A percentile compares a stretch with the other conserved stretches of the same genome.
phyloP scores from a whole-genome alignment of 2,329 filamentous ascomycete species.

The Sporothrix brunneoviolacea region DNA sequence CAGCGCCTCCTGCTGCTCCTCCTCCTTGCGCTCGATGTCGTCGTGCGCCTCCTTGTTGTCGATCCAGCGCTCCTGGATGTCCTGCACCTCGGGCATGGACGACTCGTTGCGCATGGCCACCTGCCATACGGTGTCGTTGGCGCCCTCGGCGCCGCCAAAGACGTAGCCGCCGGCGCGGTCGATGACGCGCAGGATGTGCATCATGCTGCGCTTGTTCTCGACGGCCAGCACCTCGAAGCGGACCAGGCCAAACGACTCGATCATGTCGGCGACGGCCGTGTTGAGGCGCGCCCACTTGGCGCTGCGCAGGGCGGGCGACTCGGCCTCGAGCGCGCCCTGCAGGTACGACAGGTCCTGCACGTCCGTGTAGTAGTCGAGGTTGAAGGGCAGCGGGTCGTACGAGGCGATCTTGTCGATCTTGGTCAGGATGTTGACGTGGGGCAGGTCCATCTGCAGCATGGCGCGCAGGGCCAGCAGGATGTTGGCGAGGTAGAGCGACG shows the following conservation, averaged over 20 bases:
- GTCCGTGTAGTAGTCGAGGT: constrained; percentile 95
- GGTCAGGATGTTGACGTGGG: constrained; percentile 90
- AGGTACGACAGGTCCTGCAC: constrained; percentile 88
- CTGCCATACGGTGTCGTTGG: constrained; percentile 96
- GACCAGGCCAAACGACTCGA: constrained; percentile 85
- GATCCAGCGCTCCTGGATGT: constrained; percentile 94
- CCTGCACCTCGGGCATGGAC: constrained; percentile 70
- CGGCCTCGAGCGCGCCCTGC: constrained; percentile 69
- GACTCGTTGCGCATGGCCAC: constrained; percentile 79
- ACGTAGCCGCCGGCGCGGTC: constrained; percentile 90
- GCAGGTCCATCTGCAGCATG: constrained; percentile 97
- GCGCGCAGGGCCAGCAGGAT: constrained; percentile 86
- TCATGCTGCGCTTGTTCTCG: constrained; percentile 96
- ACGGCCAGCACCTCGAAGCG: constrained; percentile 90
- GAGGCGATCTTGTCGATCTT: constrained; percentile 92
- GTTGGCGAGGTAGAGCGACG: constrained; percentile 91
- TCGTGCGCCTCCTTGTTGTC: constrained; percentile 87
- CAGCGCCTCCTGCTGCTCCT: constrained; percentile 67
- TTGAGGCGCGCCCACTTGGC: constrained; percentile 81
- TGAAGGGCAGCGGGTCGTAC: constrained; percentile 85
- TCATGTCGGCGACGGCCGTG: constrained; percentile 74
- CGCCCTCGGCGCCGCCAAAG: constrained; percentile 82
- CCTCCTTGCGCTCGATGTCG: constrained; percentile 64
- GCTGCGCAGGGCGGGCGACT: constrained; percentile 62
- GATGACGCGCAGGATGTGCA: constrained; percentile 79